These are phyloP conservation scores for Rasamsonia emersonii DNA, from an alignment of 2,329 filamentous ascomycete species.

Conservation along the genomic window DNA sequence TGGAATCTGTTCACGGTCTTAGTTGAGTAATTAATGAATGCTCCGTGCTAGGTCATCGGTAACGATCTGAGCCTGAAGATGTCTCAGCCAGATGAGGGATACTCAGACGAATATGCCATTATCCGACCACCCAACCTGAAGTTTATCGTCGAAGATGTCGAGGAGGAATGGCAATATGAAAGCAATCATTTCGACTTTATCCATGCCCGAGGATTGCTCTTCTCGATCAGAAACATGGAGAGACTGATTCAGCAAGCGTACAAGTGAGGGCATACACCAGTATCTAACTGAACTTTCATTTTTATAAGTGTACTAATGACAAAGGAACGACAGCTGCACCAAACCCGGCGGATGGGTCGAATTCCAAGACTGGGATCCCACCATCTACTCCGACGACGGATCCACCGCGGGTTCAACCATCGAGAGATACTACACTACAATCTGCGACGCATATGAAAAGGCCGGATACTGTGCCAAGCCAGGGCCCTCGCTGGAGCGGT, in stretches of 20 bases:
- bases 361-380: no score
- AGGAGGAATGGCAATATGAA: constrained; percentile 50
- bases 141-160: constrained; percentile 51
- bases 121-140: constrained; percentile 47
- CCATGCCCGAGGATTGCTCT: constrained; percentile 47
- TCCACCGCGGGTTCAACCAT: background rate
- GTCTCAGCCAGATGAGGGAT: background rate
- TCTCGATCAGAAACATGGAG: constrained; percentile 50
- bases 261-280: constrained; percentile 32
- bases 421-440: background rate
- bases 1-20: background rate
- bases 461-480: background rate
- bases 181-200: no score
- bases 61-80: constrained; percentile 19
- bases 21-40: background rate
- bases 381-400: constrained; percentile 17
- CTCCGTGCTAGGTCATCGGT: constrained; percentile 14
- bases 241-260: constrained; percentile 39
- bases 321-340: no score
- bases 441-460: background rate
- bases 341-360: constrained; percentile 27
- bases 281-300: background rate
- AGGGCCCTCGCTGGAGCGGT: constrained; percentile 7
- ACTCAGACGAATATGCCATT: background rate
- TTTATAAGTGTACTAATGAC: no score